Base-by-base conservation (phyloP, 2,329 filamentous ascomycete species). In the Gyromitra esculenta region DNA sequence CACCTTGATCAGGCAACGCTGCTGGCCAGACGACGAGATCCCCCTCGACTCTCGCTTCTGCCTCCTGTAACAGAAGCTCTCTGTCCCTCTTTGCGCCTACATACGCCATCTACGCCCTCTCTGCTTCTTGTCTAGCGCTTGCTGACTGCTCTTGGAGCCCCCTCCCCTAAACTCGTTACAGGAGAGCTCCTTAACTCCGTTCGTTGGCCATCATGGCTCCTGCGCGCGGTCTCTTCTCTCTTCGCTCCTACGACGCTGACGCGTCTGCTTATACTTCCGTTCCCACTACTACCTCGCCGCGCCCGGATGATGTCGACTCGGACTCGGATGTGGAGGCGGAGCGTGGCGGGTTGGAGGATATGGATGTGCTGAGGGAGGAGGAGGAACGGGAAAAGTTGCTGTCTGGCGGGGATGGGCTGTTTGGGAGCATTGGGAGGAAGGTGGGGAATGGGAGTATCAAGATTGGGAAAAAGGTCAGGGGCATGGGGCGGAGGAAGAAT, bases 351-450 rank as follows among this genome's bases (percentile, higher is more conserved):
- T 84, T 95, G 80, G 87, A 94, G 79, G 91, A 94, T 82, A 86
- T 89, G 56, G 87, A 89, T 54, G 89, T 95, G 0, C 84, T 95
- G 80, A 87, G 92, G 80, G 91, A 94, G 79, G 91, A 94, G 82
- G 92, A 94, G 77, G 90, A 92, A 83, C 85, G 88, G 59, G 89
- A 91, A 79, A 86, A 86, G 37, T 80, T 88, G 25, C 81, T 88
- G 76, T 91, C 87, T 18, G 70, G 70, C 0, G 76, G 79, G 2
- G 65, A 77, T 18, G 79, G 79, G 0, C 50, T 81, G 52, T 81
- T 81, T 66, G 78, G 80, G 35, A 79, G 78, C 31, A 73, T 81
- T 7, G 79, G 80, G 9, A 69, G 79, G 25, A 81, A 80, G 50
- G 78, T 79, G 5, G 80, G 79, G 0, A 79, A 76, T 13, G 72